phyloP scores from a whole-genome alignment of 495 filamentous ascomycete species.

The Neurospora sp. region DNA sequence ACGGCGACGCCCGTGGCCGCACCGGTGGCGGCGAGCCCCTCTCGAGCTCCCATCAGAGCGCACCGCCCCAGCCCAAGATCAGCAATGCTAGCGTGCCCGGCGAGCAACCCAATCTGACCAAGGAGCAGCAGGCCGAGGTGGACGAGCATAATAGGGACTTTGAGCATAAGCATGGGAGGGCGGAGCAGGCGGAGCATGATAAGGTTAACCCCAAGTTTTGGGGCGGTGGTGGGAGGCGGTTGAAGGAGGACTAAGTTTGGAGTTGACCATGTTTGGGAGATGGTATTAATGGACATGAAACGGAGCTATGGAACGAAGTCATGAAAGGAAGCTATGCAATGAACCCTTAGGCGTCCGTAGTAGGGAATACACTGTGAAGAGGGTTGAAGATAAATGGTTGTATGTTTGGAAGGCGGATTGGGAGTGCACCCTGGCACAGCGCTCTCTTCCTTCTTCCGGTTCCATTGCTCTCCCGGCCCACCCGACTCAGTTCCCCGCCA shows the following conservation, averaged over 20 bases:
- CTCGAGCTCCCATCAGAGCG: constrained; percentile 24
- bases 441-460: no score
- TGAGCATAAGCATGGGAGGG: constrained; percentile 36
- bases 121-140: constrained; percentile 40
- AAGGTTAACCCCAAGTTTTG: constrained; percentile 43
- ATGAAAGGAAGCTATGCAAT: no score
- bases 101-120: constrained; percentile 22
- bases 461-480: no score
- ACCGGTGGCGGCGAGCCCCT: constrained; percentile 31
- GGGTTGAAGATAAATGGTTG: no score
- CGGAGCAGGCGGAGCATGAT: constrained; percentile 25
- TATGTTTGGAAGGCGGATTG: no score
- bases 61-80: constrained; percentile 36
- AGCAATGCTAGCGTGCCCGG: constrained; percentile 28
- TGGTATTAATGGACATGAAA: no score
- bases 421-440: no score
- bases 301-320: not conserved
- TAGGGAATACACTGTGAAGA: no score
- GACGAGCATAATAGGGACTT: constrained; percentile 42
- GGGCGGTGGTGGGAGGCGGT: constrained; percentile 12
- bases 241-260: not conserved
- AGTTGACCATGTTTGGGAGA: no score
- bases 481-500: no score
- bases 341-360: no score
- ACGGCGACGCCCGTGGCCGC: constrained; percentile 22